Base-by-base conservation (phyloP, 2,329 filamentous ascomycete genomes). In the Aspergillus sojae region DNA sequence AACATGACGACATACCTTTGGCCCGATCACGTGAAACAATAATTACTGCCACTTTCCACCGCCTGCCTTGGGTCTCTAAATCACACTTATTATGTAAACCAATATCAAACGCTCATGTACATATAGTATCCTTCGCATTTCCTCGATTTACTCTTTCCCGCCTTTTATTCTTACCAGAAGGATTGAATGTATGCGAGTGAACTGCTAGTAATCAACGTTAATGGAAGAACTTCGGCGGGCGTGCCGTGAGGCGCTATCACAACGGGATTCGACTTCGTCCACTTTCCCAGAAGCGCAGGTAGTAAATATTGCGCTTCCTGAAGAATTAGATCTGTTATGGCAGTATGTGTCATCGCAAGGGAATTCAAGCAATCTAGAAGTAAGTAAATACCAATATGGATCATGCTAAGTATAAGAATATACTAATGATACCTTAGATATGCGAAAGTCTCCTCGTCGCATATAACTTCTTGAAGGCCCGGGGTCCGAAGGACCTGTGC, bases 361-460 rank as follows among this genome's bases (percentile, higher is more conserved):
- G 41, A 62, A 65, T 30, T 63, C 62, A 16, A 64, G 65, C 9
- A 58, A 70, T 57, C 32, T 63, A 63, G 59, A 72, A 60, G 75
- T 77, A 67, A 67, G 70, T 50, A 28, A 53, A 62, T 48, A 65
- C 53, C 10, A 32, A 12, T 12, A 16, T 21, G 32, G 16, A 30
- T 23, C 11, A 23, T 48, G 9, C 9, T 41, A 11, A 10, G 10
- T 14, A 45, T 46, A 23, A 34, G 5, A 7, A 34, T 19, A 14
- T 54, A 16, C 46, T 58, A 19, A 62, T 50, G n/a, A 43, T 39
- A 10, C 23, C 34, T 3, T 56, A 80, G 78, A 61, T 66, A 30
- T 74, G 72, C 30, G 73, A 79, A 65, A 72, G 68, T 57, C 65
- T 80, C 3, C 68, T 75, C 32, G 61, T 76, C 11, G 70, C 67